Conservation (phyloP, 106 monocot species). For the Posidonia australis region DNA sequence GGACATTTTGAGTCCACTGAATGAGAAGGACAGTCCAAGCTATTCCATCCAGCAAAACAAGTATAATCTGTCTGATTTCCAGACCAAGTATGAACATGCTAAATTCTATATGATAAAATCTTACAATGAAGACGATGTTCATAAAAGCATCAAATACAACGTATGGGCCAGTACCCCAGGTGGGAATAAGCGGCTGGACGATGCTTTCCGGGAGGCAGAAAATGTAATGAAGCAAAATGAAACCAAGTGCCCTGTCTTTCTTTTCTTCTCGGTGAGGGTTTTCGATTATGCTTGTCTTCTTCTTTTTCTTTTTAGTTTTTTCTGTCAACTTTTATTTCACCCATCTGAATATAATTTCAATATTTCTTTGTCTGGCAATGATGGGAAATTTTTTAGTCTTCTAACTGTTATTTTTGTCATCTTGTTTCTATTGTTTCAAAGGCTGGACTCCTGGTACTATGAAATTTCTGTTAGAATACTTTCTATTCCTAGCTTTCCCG, state of each 20-base stretch:
- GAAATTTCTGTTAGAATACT: no score
- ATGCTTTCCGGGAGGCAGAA: conserved; percentile 52
- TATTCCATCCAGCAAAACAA: conserved; percentile 12
- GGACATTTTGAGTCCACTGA: conserved; percentile 11
- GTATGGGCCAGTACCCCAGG: conserved; percentile 81
- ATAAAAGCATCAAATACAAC: conserved; percentile 87
- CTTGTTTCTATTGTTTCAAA: no score
- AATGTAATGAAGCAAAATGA: conserved; percentile 19
- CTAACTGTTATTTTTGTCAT: no score
- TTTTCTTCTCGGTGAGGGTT: conserved; percentile 81
- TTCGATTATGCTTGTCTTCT: background rate
- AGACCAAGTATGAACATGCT: conserved; percentile 53
- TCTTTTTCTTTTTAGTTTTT: background rate
- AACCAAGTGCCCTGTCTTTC: conserved; percentile 64
- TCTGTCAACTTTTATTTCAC: background rate
- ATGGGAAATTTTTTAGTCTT: no score
- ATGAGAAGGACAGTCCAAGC: conserved; percentile 10
- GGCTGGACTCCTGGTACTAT: no score
- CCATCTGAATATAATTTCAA: background rate
- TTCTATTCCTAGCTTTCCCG: no score
- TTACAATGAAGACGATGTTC: conserved; percentile 75
- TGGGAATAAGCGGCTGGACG: conserved; percentile 83
- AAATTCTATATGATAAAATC: conserved; percentile 95
- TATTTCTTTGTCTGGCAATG: no score
- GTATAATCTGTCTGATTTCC: conserved; percentile 59